phyloP scores from a whole-genome alignment of 208 protist species.

The Leishmania guyanensis region DNA sequence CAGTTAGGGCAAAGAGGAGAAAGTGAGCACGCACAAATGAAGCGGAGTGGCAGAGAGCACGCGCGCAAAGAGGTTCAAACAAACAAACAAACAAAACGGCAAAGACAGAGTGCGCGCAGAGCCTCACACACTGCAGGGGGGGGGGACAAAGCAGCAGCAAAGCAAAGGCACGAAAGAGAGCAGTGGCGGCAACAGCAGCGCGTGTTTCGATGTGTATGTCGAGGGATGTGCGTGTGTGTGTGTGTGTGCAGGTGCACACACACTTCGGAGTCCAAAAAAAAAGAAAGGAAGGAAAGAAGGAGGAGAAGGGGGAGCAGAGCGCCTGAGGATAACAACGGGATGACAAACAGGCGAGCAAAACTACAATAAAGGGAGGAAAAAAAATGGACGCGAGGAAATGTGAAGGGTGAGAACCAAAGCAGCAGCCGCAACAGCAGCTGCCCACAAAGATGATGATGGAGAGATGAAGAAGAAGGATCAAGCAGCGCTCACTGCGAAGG shows the following conservation, averaged over 20 bases:
- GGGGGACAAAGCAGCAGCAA: not conserved
- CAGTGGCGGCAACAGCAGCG: not conserved
- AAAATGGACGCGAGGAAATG: conserved; percentile 19
- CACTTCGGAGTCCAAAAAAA: not conserved
- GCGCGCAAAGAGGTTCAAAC: conserved; percentile 6
- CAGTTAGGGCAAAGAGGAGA: not conserved
- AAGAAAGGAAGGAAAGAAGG: too few species aligned
- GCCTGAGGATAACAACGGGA: not conserved
- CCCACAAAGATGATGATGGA: not conserved
- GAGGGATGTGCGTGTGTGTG: not conserved
- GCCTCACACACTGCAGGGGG: not conserved
- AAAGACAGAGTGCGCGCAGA: not conserved
- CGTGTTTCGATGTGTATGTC: not conserved
- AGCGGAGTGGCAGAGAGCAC: not conserved
- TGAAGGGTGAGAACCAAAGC: not conserved
- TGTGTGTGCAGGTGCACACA: not conserved
- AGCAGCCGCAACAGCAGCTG: not conserved
- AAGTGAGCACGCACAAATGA: not conserved
- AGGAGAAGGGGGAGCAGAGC: not conserved
- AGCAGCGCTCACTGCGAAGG: not conserved
- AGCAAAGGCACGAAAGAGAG: too few species aligned
- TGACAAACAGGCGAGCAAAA: not conserved
- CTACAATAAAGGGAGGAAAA: not conserved
- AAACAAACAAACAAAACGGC: not conserved
- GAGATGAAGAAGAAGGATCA: not conserved